These are phyloP conservation scores for Hibiscus trionum DNA, from an alignment of 345 rosid species.

Conservation along the genomic window DNA sequence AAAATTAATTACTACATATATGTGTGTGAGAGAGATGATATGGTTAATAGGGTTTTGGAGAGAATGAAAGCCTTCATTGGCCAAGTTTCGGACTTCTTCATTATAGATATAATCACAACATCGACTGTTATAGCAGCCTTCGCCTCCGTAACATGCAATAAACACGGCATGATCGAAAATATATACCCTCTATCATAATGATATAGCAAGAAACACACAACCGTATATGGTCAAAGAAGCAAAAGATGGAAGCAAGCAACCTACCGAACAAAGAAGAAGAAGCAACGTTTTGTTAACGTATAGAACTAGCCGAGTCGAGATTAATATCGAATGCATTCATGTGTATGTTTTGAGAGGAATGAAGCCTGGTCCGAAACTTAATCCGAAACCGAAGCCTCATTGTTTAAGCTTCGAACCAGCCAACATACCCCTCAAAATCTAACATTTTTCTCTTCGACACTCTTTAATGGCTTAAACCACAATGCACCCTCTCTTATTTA, in stretches of 20 bases:
- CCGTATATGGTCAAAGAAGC: background rate
- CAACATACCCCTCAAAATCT: slow-evolving; percentile 33
- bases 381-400: background rate
- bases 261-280: background rate
- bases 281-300: background rate
- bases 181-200: too few species aligned
- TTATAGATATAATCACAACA: background rate
- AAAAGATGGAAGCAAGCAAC: background rate
- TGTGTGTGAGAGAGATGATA: background rate
- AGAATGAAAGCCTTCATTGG: too few species aligned
- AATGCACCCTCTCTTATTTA: background rate
- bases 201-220: background rate
- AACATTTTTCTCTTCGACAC: background rate
- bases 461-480: background rate
- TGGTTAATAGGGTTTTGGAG: background rate
- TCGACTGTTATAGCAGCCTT: too few species aligned
- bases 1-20: too few species aligned
- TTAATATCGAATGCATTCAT: background rate
- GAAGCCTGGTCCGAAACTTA: slow-evolving; percentile 45
- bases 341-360: slow-evolving; percentile 28
- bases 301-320: background rate
- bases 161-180: background rate
- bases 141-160: background rate
- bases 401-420: slow-evolving; percentile 34
- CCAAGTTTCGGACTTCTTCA: background rate